Conservation (phyloP, 2,329 filamentous ascomycete genomes). For the Talaromyces sp. region DNA sequence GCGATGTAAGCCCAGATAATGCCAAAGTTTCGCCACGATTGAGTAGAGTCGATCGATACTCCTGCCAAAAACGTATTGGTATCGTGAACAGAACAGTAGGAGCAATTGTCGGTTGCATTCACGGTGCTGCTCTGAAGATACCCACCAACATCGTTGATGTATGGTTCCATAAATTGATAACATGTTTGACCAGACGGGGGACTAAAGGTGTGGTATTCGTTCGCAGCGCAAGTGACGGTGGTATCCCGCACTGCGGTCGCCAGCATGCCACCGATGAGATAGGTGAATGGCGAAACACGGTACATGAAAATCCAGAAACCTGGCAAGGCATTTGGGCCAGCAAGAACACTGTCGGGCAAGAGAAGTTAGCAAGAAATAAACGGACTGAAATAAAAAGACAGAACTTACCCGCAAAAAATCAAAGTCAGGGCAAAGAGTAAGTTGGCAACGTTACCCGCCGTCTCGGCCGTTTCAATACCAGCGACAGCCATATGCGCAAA, state of each 20-base stretch:
- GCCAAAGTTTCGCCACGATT: conserved; percentile 51
- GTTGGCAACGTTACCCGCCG: conserved; percentile 58
- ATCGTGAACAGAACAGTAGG: conserved; percentile 37
- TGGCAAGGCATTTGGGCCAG: conserved; percentile 53
- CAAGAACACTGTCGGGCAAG: conserved; percentile 48
- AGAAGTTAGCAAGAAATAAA: neutral
- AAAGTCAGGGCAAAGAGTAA: conserved; percentile 54
- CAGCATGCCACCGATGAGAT: conserved; percentile 43
- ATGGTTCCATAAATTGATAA: conserved; percentile 54
- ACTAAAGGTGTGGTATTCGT: conserved; percentile 27
- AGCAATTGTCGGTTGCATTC: conserved; percentile 52
- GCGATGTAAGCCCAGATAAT: conserved; percentile 48
- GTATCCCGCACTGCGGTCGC: conserved; percentile 27
- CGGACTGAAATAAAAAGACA: neutral
- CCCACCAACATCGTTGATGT: conserved; percentile 47
- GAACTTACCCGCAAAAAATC: conserved; percentile 46
- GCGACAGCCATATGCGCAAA: conserved; percentile 71
- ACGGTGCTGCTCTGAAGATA: conserved; percentile 54
- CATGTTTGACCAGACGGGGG: conserved; percentile 58
- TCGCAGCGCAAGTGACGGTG: conserved; percentile 25
- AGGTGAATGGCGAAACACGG: conserved; percentile 60
- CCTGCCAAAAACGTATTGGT: conserved; percentile 48
- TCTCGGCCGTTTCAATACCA: conserved; percentile 62
- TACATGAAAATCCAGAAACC: conserved; percentile 78
- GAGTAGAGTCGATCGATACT: conserved; percentile 38